phyloP scores from a whole-genome alignment of 1,139 yeast genomes.

The Diutina ranongensis region DNA sequence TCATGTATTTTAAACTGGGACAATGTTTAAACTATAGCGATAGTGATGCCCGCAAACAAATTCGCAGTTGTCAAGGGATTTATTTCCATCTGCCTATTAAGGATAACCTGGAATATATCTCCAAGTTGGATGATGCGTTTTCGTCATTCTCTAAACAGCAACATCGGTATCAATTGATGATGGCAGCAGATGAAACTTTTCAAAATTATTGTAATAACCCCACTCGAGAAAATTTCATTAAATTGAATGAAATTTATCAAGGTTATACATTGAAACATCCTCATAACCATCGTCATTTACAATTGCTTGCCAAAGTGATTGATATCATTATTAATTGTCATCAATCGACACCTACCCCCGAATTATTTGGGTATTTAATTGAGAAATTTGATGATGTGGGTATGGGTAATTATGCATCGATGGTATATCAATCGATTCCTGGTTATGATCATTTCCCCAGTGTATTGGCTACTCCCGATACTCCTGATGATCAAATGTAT shows the following conservation, averaged over 20 bases:
- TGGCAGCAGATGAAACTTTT: background rate
- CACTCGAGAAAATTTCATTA: constrained; percentile 14
- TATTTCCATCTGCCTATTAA: constrained; percentile 1
- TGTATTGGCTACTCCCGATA: constrained; percentile 12
- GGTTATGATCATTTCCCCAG: background rate
- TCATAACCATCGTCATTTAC: background rate
- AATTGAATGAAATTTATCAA: background rate
- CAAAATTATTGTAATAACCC: constrained; percentile 7
- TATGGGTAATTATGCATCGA: background rate
- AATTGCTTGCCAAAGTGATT: background rate
- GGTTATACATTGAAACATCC: background rate
- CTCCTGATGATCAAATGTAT: constrained; percentile 12
- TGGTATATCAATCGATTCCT: background rate
- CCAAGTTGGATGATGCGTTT: constrained; percentile 13
- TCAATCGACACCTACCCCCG: background rate
- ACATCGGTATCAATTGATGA: background rate
- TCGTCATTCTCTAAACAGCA: constrained; percentile 8
- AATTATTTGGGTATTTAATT: background rate
- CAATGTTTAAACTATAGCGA: background rate
- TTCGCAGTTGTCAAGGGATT: background rate
- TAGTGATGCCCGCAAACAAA: background rate
- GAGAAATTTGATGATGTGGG: background rate
- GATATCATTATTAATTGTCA: background rate
- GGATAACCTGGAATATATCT: constrained; percentile 15
- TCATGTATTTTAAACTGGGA: background rate